Evolutionary conservation across 495 filamentous ascomycete species (phyloP).

Genomic region (Daldinia bambusicola): DNA sequence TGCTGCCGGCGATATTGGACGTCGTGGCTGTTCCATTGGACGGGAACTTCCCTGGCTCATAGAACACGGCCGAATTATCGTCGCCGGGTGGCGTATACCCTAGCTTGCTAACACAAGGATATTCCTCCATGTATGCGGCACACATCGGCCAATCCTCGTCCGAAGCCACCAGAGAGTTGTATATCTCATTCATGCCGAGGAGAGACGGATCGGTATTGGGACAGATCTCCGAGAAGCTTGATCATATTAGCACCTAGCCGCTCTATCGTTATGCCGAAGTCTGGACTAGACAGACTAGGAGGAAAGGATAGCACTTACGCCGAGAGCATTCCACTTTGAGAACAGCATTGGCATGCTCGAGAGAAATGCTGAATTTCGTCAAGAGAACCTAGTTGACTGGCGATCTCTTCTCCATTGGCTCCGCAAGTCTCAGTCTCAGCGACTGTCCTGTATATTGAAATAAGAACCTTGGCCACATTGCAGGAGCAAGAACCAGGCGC

Average conservation of each 20-base stretch:
- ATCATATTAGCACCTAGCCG: neutral
- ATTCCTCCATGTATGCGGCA: neutral
- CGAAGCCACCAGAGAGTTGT: neutral
- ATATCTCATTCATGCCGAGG: neutral
- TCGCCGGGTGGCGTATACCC: neutral
- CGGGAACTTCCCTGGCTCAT: neutral
- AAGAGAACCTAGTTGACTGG: neutral
- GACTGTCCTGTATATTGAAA: neutral
- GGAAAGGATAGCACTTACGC: neutral
- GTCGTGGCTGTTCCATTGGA: neutral
- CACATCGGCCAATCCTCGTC: neutral
- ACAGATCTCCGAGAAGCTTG: neutral
- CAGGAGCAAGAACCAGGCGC: slow-evolving; percentile 3
- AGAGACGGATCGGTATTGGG: neutral
- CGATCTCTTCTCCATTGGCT: neutral
- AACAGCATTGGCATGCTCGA: neutral
- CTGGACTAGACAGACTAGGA: neutral
- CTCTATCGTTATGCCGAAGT: neutral
- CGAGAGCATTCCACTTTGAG: neutral
- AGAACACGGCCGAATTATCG: neutral
- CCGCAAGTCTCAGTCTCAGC: neutral
- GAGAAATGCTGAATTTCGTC: neutral
- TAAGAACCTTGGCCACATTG: neutral
- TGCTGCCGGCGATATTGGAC: neutral
- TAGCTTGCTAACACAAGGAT: neutral